Conservation (phyloP, 495 filamentous ascomycete genomes). For the Hypoxylon fragiforme region DNA sequence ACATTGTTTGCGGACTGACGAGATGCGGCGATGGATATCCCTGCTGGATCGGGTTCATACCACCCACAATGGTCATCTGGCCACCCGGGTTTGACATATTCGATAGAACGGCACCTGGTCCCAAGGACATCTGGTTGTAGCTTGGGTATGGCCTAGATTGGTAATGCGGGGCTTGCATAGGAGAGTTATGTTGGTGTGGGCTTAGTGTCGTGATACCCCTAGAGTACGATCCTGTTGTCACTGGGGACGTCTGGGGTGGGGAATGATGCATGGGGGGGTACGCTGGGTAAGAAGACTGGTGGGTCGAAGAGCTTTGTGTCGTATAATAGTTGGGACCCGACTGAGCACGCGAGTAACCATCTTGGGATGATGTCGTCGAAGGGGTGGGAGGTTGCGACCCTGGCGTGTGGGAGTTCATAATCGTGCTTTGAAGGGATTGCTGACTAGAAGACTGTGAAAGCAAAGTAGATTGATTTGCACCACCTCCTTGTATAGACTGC, state of each 20-base stretch:
- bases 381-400: slow-evolving; percentile 61
- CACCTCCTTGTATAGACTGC: slow-evolving; percentile 39
- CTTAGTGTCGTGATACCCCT: slow-evolving; percentile 60
- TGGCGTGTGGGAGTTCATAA: slow-evolving; percentile 38
- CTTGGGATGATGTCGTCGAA: slow-evolving; percentile 62
- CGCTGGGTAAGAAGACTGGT: slow-evolving; percentile 60
- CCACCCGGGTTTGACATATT: slow-evolving; percentile 74
- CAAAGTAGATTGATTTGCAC: slow-evolving; percentile 34
- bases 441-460: slow-evolving; percentile 26
- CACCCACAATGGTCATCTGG: slow-evolving; percentile 69
- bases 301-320: slow-evolving; percentile 59
- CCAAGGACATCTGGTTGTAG: slow-evolving; percentile 42
- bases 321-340: slow-evolving; percentile 59
- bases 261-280: slow-evolving; percentile 55
- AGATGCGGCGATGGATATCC: slow-evolving; percentile 55
- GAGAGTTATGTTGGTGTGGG: slow-evolving; percentile 48
- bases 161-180: slow-evolving; percentile 50
- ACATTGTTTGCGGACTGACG: slow-evolving; percentile 59
- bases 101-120: slow-evolving; percentile 71
- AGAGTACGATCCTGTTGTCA: slow-evolving; percentile 57
- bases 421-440: slow-evolving; percentile 30
- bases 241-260: slow-evolving; percentile 61
- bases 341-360: slow-evolving; percentile 64
- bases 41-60: slow-evolving; percentile 52
- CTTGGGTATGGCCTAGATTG: slow-evolving; percentile 27